phyloP scores from a whole-genome alignment of 495 filamentous ascomycete species.

The Hypoxylon fragiforme region DNA sequence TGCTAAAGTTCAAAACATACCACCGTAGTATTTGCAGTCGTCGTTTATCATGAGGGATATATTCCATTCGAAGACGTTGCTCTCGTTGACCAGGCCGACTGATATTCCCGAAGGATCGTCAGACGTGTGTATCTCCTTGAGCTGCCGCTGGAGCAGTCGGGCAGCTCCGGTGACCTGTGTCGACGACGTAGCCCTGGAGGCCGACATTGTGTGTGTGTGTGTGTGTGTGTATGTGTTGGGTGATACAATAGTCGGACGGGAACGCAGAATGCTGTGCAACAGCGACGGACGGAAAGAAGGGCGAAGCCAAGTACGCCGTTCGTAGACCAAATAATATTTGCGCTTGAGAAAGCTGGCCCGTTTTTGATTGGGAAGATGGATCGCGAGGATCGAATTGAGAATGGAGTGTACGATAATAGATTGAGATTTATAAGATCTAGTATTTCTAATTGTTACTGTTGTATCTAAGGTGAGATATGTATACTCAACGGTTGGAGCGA shows the following conservation, averaged over 20 bases:
- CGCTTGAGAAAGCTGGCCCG: no score
- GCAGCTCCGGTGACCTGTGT: slow-evolving; percentile 54
- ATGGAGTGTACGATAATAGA: no score
- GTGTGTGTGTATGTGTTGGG: background rate
- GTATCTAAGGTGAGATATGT: no score
- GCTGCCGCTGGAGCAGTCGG: slow-evolving; percentile 78
- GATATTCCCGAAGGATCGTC: slow-evolving; percentile 93
- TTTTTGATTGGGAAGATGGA: no score
- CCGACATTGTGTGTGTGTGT: slow-evolving; percentile 6
- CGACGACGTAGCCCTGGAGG: slow-evolving; percentile 22
- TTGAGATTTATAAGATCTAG: no score
- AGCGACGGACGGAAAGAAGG: no score
- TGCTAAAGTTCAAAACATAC: slow-evolving; percentile 37
- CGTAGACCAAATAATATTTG: no score
- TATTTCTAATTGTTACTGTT: no score
- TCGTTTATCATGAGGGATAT: slow-evolving; percentile 99
- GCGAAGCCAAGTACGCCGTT: no score
- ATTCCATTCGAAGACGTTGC: slow-evolving; percentile 98
- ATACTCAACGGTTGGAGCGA: no score
- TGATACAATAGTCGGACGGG: no score
- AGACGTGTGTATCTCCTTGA: slow-evolving; percentile 90
- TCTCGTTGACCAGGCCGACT: slow-evolving; percentile 79
- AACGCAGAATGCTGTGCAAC: background rate
- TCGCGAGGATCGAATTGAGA: no score
- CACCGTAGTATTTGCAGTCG: slow-evolving; percentile 94